Evolutionary conservation across 495 filamentous ascomycete species (phyloP).

Genomic region (Thermochaetoides thermophila): DNA sequence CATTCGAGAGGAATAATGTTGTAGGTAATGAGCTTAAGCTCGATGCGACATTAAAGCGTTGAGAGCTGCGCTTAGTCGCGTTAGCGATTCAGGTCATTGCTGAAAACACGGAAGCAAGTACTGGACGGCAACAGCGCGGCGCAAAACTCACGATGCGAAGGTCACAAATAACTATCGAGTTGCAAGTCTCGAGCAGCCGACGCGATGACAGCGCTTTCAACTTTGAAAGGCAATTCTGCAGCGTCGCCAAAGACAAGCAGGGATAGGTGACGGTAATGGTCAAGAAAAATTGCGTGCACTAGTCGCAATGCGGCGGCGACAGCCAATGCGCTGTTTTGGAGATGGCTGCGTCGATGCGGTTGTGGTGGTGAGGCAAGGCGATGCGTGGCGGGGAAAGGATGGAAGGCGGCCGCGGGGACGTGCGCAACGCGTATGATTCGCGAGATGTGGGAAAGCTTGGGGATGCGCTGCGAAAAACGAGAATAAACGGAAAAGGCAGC

Average conservation of each 20-base stretch:
- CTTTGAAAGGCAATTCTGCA: too few relatives aligned
- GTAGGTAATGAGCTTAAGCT: slow-evolving; percentile 7
- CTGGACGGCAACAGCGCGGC: neutral
- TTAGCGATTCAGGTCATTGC: slow-evolving; percentile 10
- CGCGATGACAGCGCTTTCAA: too few relatives aligned
- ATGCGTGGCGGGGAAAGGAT: slow-evolving; percentile 5
- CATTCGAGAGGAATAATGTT: slow-evolving; percentile 30
- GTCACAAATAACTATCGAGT: too few relatives aligned
- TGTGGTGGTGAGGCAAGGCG: slow-evolving; percentile 1
- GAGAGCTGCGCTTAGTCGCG: neutral
- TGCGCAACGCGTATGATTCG: slow-evolving; percentile 22
- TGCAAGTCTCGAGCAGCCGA: too few relatives aligned
- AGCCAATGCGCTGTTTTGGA: slow-evolving; percentile 5
- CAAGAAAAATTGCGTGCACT: too few relatives aligned
- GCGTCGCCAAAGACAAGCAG: too few relatives aligned
- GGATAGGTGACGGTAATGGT: too few relatives aligned
- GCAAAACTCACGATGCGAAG: too few relatives aligned
- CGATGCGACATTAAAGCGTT: slow-evolving; percentile 21
- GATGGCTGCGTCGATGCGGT: slow-evolving; percentile 4
- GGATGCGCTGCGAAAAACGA: slow-evolving; percentile 10
- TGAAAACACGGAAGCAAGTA: neutral
- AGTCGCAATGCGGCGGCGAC: too few relatives aligned
- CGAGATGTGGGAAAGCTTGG: slow-evolving; percentile 9
- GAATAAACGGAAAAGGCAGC: slow-evolving; percentile 13
- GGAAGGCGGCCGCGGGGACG: slow-evolving; percentile 10